Base-by-base conservation (phyloP, 2,329 filamentous ascomycete genomes). In the Phyllosticta capitalensis region DNA sequence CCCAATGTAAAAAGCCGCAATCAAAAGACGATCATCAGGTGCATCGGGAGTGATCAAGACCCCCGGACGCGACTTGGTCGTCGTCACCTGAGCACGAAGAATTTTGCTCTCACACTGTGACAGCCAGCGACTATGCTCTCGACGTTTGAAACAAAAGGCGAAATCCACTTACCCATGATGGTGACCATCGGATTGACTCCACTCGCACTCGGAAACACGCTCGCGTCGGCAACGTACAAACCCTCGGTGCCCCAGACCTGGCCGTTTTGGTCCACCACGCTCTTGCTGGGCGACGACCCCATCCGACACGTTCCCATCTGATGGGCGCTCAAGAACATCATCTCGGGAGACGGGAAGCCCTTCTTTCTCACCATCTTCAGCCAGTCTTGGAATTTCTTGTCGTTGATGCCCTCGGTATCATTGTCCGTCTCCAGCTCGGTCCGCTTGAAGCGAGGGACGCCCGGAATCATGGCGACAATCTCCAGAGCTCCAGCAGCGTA, bases 131-230 rank as follows among this genome's bases (percentile, higher is more conserved):
- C n/a, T n/a, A n/a, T n/a, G n/a, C n/a, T 83, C 30, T 14, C 17
- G 30, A 49, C n/a, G 54, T 48, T 54, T 58, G 33, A 33, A 22
- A 58, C 51, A 58, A 50, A 54, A 28, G n/a, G n/a, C n/a, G 10
- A 38, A 38, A 38, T 14, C 30, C n/a, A 54, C 56, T 51, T 38
- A 58, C 56, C 56, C 88, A 92, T 90, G 60, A 78, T 80, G 12
- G 88, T 90, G 51, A 91, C 77, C 89, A 92, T 92, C 12, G 89
- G 89, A 69, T 92, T 92, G 28, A 91, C 88, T 1, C 89, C 89
- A 68, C 84, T 89, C 10, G 88, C 87, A 60, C 82, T 86, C 1
- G 87, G 89, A 62, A 92, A 88, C 10, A 90, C 84, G 69, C 86
- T 90, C 52, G 87, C 83, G 71, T 92, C 89, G 9, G 85, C 83